These are phyloP conservation scores for Coemansia javaensis DNA, from an alignment of 192 early-diverging fungal species.

Conservation along the genomic window DNA sequence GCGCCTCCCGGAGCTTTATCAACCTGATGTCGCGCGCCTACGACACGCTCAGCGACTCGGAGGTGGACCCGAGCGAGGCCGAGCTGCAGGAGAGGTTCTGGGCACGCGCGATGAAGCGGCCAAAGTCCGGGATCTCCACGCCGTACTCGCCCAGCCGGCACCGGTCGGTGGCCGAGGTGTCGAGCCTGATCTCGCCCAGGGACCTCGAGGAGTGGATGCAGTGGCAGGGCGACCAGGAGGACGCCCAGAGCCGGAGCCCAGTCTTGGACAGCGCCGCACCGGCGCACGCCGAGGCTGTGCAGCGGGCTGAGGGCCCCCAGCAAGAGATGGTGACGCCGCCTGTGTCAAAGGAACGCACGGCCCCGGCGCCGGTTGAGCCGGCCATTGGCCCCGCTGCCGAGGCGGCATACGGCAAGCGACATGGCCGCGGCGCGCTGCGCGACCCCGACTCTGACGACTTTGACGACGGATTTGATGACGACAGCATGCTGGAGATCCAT, in stretches of 20 bases:
- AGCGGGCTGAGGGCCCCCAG: neutral
- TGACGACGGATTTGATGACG: slow-evolving; percentile 6
- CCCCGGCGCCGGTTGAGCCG: too few relatives aligned
- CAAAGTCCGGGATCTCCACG: slow-evolving; percentile 33
- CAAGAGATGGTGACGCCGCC: slow-evolving; percentile 22
- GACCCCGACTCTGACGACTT: too few relatives aligned
- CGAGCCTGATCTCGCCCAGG: slow-evolving; percentile 32
- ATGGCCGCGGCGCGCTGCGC: too few relatives aligned
- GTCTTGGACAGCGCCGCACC: neutral
- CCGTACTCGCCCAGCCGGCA: slow-evolving; percentile 42
- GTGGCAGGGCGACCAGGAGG: slow-evolving; percentile 27
- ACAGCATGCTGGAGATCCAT: too few relatives aligned
- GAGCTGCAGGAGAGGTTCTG: slow-evolving; percentile 41
- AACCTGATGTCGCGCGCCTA: slow-evolving; percentile 19
- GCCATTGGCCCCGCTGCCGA: neutral
- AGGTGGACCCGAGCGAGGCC: slow-evolving; percentile 23
- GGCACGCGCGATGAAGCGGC: slow-evolving; percentile 44
- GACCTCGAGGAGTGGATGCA: slow-evolving; percentile 50
- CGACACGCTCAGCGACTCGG: slow-evolving; percentile 35
- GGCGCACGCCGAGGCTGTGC: too few relatives aligned
- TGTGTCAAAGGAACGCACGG: slow-evolving; percentile 8
- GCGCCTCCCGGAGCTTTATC: slow-evolving; percentile 17
- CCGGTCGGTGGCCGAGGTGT: slow-evolving; percentile 40
- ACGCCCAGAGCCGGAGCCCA: neutral
- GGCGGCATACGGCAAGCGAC: neutral